A percentile compares a stretch with the other conserved stretches of the same genome.
These are phyloP conservation scores for Hypholoma fasciculare DNA, from an alignment of 768 basidiomycete species.

Conservation along the genomic window DNA sequence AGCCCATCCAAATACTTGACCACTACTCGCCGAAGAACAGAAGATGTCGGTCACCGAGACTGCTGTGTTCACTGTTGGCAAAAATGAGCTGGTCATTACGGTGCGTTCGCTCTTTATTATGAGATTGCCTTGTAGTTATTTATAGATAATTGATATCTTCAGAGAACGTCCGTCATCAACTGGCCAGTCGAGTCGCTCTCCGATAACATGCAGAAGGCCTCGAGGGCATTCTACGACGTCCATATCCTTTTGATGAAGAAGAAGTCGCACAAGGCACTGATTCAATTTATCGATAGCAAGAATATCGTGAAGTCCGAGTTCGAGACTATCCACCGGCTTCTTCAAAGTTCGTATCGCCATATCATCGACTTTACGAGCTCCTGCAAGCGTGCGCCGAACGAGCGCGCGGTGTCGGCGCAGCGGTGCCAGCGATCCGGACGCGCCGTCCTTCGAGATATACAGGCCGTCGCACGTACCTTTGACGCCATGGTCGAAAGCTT, in stretches of 20 bases:
- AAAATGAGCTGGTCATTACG: background rate
- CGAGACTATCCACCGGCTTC: constrained; percentile 16
- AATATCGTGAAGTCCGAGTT: constrained; percentile 16
- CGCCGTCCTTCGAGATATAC: constrained; percentile 16
- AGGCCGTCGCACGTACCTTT: constrained; percentile 12
- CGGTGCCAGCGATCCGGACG: constrained; percentile 19
- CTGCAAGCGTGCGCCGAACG: constrained; percentile 18
- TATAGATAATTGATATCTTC: background rate
- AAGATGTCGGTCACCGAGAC: too few relatives aligned
- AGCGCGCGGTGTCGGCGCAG: constrained; percentile 17
- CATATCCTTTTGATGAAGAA: constrained; percentile 14
- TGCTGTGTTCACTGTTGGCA: too few relatives aligned
- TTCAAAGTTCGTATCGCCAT: constrained; percentile 21
- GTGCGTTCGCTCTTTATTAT: background rate
- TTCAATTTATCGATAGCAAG: constrained; percentile 15
- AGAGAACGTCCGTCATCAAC: constrained; percentile 15
- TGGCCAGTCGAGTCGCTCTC: constrained; percentile 16
- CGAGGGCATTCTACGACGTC: constrained; percentile 19
- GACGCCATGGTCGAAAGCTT: constrained; percentile 14
- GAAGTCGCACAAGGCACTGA: constrained; percentile 11
- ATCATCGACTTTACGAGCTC: constrained; percentile 17
- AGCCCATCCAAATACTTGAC: too few relatives aligned
- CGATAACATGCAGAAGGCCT: constrained; percentile 15
- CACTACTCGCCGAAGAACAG: too few relatives aligned
- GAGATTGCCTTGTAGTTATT: background rate